Percentiles rank a stretch among this genome's conserved stretches.
phyloP scores from a whole-genome alignment of 176 grass and related monocot species.

The Rhynchospora pubera region DNA sequence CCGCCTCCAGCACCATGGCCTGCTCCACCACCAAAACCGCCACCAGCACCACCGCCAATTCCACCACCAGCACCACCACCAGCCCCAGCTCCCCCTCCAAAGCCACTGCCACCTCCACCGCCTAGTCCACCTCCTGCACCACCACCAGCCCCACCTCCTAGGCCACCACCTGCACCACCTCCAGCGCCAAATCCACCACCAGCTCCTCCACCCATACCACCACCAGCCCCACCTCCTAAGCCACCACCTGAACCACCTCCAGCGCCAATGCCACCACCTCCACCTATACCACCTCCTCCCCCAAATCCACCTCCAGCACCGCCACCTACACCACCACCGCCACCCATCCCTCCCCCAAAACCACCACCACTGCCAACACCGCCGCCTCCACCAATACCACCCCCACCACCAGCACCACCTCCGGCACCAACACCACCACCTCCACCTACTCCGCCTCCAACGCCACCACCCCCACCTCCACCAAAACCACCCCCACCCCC shows the following conservation, averaged over 20 bases:
- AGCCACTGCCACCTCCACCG: background rate
- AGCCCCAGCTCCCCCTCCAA: background rate
- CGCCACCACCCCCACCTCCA: background rate
- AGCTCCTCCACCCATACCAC: background rate
- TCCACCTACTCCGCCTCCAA: background rate
- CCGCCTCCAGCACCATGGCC: slow-evolving; percentile 4
- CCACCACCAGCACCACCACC: background rate
- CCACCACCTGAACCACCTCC: slow-evolving; percentile 8
- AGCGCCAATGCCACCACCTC: background rate
- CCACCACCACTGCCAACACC: background rate
- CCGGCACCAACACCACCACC: background rate
- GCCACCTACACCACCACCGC: background rate
- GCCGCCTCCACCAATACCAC: background rate
- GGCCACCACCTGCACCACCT: background rate
- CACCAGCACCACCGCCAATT: background rate
- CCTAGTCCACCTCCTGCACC: slow-evolving; percentile 9
- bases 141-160: background rate
- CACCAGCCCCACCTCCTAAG: background rate
- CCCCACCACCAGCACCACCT: background rate
- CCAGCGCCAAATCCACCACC: background rate
- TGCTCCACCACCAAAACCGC: slow-evolving; percentile 3
- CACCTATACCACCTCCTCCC: background rate
- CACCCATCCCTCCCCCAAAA: background rate
- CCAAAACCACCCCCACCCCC: background rate
- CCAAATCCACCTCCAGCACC: background rate